These are phyloP conservation scores for Peniophora sp. DNA, from an alignment of 1,284 basidiomycete species.

Conservation along the genomic window DNA sequence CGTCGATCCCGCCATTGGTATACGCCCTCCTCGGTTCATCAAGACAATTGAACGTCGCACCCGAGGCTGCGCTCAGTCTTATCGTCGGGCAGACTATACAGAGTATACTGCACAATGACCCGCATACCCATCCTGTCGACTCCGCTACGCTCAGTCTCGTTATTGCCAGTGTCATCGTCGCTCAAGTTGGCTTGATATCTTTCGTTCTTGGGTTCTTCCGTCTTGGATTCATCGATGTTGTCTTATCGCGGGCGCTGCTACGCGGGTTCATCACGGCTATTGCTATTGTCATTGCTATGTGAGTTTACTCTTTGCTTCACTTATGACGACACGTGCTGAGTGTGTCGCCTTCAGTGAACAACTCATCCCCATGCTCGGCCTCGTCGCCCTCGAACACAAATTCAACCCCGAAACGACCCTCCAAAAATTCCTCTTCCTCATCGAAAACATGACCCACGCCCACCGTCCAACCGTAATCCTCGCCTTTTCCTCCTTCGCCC, in stretches of 20 bases:
- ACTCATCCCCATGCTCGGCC: slow-evolving; percentile 74
- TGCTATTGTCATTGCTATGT: slow-evolving; percentile 71
- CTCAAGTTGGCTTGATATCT: slow-evolving; percentile 86
- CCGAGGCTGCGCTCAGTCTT: slow-evolving; percentile 86
- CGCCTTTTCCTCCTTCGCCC: slow-evolving; percentile 57
- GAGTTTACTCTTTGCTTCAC: slow-evolving; percentile 16
- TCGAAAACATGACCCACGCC: slow-evolving; percentile 48
- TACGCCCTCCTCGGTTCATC: slow-evolving; percentile 87
- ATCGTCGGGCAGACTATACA: slow-evolving; percentile 82
- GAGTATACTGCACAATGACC: slow-evolving; percentile 56
- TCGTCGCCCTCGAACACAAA: slow-evolving; percentile 46
- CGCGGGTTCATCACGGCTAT: slow-evolving; percentile 84
- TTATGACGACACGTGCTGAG: slow-evolving; percentile 4
- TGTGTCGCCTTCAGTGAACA: slow-evolving; percentile 59
- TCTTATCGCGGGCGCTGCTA: slow-evolving; percentile 82
- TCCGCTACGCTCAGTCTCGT: slow-evolving; percentile 53
- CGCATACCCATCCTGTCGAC: slow-evolving; percentile 43
- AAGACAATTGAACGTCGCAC: slow-evolving; percentile 76
- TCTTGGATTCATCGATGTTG: slow-evolving; percentile 90
- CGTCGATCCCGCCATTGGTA: slow-evolving; percentile 72
- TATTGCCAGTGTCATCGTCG: slow-evolving; percentile 70
- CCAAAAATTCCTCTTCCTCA: slow-evolving; percentile 73
- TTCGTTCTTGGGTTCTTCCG: slow-evolving; percentile 83
- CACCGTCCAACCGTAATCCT: slow-evolving; percentile 68
- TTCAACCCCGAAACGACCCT: slow-evolving; percentile 58